Evolutionary conservation across 2,329 filamentous ascomycete genomes (phyloP).

Genomic region (Calonectria henricotiae): DNA sequence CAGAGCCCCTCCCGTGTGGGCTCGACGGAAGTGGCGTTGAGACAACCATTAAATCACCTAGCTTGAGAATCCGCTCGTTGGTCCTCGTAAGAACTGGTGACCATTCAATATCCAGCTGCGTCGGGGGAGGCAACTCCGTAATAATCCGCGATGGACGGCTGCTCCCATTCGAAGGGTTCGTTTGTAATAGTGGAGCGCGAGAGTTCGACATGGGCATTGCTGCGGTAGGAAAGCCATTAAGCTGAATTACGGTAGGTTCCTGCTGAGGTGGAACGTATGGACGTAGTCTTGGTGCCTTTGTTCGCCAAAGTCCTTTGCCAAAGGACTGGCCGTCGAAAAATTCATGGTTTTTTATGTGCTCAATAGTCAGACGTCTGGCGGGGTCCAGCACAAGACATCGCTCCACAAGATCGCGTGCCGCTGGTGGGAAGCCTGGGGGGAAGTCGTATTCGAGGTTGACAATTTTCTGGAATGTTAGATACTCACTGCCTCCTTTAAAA

Average conservation of each 20-base stretch:
- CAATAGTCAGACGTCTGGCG: conserved; percentile 85
- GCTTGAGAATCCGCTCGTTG: conserved; percentile 94
- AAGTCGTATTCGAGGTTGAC: conserved; percentile 96
- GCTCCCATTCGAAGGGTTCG: conserved; percentile 62
- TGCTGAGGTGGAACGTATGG: conserved; percentile 84
- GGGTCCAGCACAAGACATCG: conserved; percentile 93
- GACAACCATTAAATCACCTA: conserved; percentile 91
- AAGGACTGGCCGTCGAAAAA: conserved; percentile 93
- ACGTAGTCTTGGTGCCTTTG: conserved; percentile 89
- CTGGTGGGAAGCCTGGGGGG: conserved; percentile 86
- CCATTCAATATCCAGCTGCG: conserved; percentile 98
- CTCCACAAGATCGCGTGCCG: conserved; percentile 92
- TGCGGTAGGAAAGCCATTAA: conserved; percentile 70
- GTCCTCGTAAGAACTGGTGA: conserved; percentile 92
- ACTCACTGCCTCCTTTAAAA: conserved; percentile 97
- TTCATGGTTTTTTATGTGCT: conserved; percentile 96
- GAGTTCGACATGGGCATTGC: conserved; percentile 54
- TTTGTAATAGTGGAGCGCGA: conserved; percentile 59
- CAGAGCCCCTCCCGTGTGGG: conserved; percentile 79
- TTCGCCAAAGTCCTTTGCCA: conserved; percentile 89
- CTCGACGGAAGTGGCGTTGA: conserved; percentile 84
- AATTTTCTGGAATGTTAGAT: conserved; percentile 98
- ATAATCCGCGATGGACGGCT: conserved; percentile 85
- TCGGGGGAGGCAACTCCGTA: conserved; percentile 96
- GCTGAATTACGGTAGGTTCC: conserved; percentile 82